Percentiles rank a stretch among this genome's conserved stretches.
Conservation (phyloP, 192 early-diverging fungal genomes). For the Coemansia sp. region DNA sequence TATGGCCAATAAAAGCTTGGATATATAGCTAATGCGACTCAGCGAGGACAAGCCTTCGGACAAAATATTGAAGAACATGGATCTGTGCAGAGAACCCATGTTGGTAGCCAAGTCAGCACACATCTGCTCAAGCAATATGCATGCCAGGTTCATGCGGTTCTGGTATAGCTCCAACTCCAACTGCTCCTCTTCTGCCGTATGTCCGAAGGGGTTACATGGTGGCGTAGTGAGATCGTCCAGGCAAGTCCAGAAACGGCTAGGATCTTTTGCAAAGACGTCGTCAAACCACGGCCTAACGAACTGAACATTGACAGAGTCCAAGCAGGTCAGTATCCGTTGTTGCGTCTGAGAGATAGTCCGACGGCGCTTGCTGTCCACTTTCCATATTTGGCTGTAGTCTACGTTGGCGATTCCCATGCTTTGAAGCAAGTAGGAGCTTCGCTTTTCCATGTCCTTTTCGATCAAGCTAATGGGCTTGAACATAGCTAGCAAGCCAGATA, state of each 20-base stretch:
- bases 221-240: conserved; percentile 26
- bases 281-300: conserved; percentile 51
- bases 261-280: conserved; percentile 7
- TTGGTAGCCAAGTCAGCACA: conserved; percentile 35
- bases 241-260: conserved; percentile 24
- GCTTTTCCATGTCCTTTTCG: conserved; percentile 37
- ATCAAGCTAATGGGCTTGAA: conserved; percentile 40
- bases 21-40: conserved; percentile 12
- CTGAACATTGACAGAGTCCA: conserved; percentile 24
- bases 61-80: conserved; percentile 30
- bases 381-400: conserved; percentile 40
- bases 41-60: not conserved
- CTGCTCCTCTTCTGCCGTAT: not conserved
- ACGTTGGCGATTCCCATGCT: not conserved
- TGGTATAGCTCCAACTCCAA: conserved; percentile 45
- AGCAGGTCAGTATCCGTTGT: conserved; percentile 27
- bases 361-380: conserved; percentile 34
- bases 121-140: conserved; percentile 46
- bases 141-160: conserved; percentile 32
- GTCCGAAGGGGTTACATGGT: conserved; percentile 1
- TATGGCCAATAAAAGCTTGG: not conserved
- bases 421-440: conserved; percentile 39
- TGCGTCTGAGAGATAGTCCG: conserved; percentile 35
- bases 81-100: conserved; percentile 3
- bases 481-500: conserved; percentile 31